A percentile compares a stretch with the other conserved stretches of the same genome.
Evolutionary conservation across 164 flowering plant species (phyloP).

Genomic region (Buxus sempervirens): DNA sequence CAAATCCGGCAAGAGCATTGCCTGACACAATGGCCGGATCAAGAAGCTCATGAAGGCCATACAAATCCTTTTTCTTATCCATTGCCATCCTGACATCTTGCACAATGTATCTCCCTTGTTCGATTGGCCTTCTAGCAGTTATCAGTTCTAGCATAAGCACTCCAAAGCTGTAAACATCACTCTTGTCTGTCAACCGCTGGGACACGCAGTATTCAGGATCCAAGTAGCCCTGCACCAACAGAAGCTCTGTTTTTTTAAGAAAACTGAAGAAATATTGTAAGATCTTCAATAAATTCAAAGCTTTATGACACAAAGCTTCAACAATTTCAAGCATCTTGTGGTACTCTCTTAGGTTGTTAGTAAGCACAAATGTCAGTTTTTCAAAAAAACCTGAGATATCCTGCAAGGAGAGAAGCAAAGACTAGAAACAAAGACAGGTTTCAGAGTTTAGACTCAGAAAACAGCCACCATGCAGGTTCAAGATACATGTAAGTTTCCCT

Average conservation of each 20-base stretch:
- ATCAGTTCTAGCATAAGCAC: constrained; percentile 53
- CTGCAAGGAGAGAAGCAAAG: too few relatives aligned
- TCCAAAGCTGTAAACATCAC: constrained; percentile 73
- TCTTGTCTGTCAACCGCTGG: constrained; percentile 62
- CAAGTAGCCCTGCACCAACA: constrained; percentile 52
- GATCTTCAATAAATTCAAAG: too few relatives aligned
- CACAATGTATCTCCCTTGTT: constrained; percentile 49
- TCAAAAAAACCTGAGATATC: too few relatives aligned
- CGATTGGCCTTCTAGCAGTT: constrained; percentile 52
- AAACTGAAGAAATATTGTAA: too few relatives aligned
- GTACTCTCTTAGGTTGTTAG: too few relatives aligned
- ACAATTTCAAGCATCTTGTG: too few relatives aligned
- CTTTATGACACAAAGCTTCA: too few relatives aligned
- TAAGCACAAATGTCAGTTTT: too few relatives aligned
- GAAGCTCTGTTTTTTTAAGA: background rate
- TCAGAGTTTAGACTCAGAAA: too few relatives aligned
- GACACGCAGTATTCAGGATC: constrained; percentile 79
- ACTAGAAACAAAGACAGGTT: too few relatives aligned
- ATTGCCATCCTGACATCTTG: constrained; percentile 34
- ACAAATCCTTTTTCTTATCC: constrained; percentile 33
- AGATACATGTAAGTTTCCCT: too few relatives aligned
- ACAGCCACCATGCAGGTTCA: too few relatives aligned
- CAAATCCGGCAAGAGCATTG: constrained; percentile 31
- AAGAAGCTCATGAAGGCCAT: constrained; percentile 35
- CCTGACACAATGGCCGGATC: constrained; percentile 38